A percentile compares a stretch with the other conserved stretches of the same genome.
Evolutionary conservation across 2,329 filamentous ascomycete species (phyloP).

Genomic region (Neonectria punicea): DNA sequence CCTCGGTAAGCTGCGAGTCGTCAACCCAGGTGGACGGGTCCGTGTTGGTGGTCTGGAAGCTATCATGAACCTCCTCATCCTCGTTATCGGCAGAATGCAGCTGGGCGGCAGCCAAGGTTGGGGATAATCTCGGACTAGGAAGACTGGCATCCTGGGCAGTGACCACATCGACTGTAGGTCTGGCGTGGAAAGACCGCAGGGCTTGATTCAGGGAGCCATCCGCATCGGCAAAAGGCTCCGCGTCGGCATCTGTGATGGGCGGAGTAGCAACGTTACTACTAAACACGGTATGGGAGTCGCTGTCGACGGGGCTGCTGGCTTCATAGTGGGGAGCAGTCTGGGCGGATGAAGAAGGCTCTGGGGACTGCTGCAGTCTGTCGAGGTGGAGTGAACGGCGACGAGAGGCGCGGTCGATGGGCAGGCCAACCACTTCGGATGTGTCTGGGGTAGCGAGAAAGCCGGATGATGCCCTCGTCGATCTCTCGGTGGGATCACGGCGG

Average conservation of each 20-base stretch:
- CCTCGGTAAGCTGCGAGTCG: slow-evolving; percentile 54
- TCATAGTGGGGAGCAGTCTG: slow-evolving; percentile 54
- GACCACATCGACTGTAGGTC: slow-evolving; percentile 72
- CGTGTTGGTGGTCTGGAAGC: slow-evolving; percentile 46
- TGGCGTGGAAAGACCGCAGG: slow-evolving; percentile 58
- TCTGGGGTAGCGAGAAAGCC: slow-evolving; percentile 68
- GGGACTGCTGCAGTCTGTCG: slow-evolving; percentile 56
- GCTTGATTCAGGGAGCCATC: slow-evolving; percentile 62
- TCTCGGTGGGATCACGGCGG: slow-evolving; percentile 42
- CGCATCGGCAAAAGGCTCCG: slow-evolving; percentile 66
- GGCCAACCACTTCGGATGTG: slow-evolving; percentile 57
- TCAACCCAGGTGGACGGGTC: slow-evolving; percentile 50
- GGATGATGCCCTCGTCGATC: slow-evolving; percentile 38
- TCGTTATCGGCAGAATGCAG: slow-evolving; percentile 59
- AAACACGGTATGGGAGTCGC: slow-evolving; percentile 69
- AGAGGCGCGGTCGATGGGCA: slow-evolving; percentile 47
- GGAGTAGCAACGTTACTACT: slow-evolving; percentile 76
- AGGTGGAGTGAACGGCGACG: slow-evolving; percentile 54
- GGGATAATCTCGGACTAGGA: slow-evolving; percentile 93
- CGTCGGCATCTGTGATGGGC: slow-evolving; percentile 78
- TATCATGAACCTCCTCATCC: slow-evolving; percentile 51
- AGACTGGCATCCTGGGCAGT: slow-evolving; percentile 89
- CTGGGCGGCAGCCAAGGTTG: slow-evolving; percentile 81
- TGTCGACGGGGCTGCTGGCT: slow-evolving; percentile 62
- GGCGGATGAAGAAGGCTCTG: slow-evolving; percentile 55